phyloP scores from a whole-genome alignment of 371 early-diverging fungal species.

The Saksenaea vasiformis region DNA sequence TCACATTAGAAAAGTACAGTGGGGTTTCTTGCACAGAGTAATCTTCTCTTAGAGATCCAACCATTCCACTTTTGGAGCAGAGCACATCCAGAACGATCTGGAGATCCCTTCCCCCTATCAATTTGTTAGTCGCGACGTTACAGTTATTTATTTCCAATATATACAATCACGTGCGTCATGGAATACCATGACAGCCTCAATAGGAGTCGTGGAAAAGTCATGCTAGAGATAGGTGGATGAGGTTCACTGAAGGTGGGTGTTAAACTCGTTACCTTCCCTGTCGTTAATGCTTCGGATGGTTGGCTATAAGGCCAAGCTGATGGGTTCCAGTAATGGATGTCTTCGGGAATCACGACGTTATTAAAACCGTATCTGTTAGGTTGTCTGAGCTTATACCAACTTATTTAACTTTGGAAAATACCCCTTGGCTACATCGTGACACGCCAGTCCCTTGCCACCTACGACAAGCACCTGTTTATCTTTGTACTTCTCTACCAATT shows the following conservation, averaged over 20 bases:
- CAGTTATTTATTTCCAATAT: background rate
- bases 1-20: constrained; percentile 78
- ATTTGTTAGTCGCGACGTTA: background rate
- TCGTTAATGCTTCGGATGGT: constrained; percentile 7
- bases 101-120: constrained; percentile 76
- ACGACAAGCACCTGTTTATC: constrained; percentile 69
- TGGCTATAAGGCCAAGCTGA: constrained; percentile 74
- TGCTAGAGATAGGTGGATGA: constrained; percentile 26
- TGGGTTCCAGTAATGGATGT: constrained; percentile 72
- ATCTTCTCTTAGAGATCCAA: constrained; percentile 57
- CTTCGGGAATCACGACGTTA: constrained; percentile 74
- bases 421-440: constrained; percentile 64
- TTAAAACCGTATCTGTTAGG: constrained; percentile 72
- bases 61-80: constrained; percentile 61
- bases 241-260: background rate
- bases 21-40: constrained; percentile 61
- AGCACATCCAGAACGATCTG: constrained; percentile 81
- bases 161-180: constrained; percentile 85
- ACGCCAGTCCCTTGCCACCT: constrained; percentile 68
- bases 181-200: constrained; percentile 80
- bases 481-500: constrained; percentile 55
- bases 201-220: constrained; percentile 57
- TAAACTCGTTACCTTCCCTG: background rate
- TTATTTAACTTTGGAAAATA: constrained; percentile 9
- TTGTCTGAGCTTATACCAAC: background rate